Evolutionary conservation across 306 rosid genomes (phyloP), one percentile per base, ranked within the genome.

Genomic region (Prosopis cineraria): DNA sequence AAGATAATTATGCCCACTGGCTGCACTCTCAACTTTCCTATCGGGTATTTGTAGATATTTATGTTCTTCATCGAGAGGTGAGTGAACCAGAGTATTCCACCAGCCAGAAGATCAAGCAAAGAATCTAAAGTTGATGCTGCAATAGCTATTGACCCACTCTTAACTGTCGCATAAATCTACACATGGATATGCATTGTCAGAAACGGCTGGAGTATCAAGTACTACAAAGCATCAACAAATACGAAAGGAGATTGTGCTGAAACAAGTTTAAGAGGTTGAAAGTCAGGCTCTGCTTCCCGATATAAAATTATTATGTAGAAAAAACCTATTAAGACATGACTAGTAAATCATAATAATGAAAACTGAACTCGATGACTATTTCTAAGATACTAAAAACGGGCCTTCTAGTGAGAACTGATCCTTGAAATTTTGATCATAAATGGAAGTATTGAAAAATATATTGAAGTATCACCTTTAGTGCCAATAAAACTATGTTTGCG

Each of bases 1-100:
- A 95, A 93, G 79, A 95, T 85, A 76, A 95, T 84, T 25, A 95
- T 95, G 44, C 99, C 99, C 25, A 95, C 99, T 41, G 99, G 98
- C 80, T 95, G 99, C 68, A 95, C 82, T 76, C 99, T 90, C 82
- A 95, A 74, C 83, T 95, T 95, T 66, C 99, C 99, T 41, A 95
- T 95, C 4, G 99, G 99, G 56, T 90, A 93, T 67, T 82, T 52
- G 59, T 95, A 95, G 10, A 93, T 91, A 81, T 93, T 95, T 60
- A 89, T 78, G 74, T 44, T 89, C 83, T 87, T 95, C 99, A 95
- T 95, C 56, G 97, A 73, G 70, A 91, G 10, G 86, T 95, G 99
- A 40, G 96, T 90, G 80, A 88, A 95, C 98, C 98, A 93, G 19
- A 95, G 99, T 76, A 95, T 91, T 10, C 97, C 98, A 75, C 98